A percentile compares a stretch with the other conserved stretches of the same genome.
Evolutionary conservation across 352 stramenopile genomes (phyloP).

Genomic region (Chloridella minuta): DNA sequence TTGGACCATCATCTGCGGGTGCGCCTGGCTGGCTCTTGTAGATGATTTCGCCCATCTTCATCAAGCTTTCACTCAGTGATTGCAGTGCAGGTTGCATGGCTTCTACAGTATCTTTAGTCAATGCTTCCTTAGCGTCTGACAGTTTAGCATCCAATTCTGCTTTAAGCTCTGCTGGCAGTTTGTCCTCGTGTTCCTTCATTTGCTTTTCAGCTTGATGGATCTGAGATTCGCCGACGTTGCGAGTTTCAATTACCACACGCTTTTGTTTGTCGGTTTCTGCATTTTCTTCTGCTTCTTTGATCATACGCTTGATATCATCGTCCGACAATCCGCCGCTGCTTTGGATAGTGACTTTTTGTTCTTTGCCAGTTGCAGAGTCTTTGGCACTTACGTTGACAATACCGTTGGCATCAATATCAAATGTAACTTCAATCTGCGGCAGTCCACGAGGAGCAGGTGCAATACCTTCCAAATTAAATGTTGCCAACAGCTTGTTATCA

Average conservation of each 20-base stretch:
- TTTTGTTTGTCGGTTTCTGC: slow-evolving; percentile 83
- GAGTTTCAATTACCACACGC: neutral
- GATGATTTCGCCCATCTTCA: too few species aligned
- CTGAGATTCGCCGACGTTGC: neutral
- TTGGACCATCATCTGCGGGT: too few species aligned
- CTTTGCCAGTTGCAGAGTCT: slow-evolving; percentile 53
- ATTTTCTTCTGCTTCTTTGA: slow-evolving; percentile 80
- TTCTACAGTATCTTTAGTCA: too few species aligned
- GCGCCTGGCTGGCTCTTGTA: too few species aligned
- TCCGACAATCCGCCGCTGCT: slow-evolving; percentile 86
- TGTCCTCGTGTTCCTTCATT: neutral
- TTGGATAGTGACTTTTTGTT: slow-evolving; percentile 61
- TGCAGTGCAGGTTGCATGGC: too few species aligned
- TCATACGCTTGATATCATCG: slow-evolving; percentile 97
- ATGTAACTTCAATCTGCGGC: slow-evolving; percentile 82
- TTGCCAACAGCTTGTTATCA: slow-evolving; percentile 80
- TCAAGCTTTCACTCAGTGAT: too few species aligned
- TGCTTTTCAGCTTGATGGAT: neutral
- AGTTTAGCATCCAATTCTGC: neutral
- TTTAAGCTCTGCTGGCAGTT: neutral
- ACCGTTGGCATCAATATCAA: slow-evolving; percentile 93
- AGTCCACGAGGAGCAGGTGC: slow-evolving; percentile 64
- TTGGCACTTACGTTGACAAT: slow-evolving; percentile 81
- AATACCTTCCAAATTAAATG: slow-evolving; percentile 87
- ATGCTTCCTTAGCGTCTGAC: neutral